Evolutionary conservation across 768 basidiomycete genomes (phyloP).

Genomic region (Terana coerulea): DNA sequence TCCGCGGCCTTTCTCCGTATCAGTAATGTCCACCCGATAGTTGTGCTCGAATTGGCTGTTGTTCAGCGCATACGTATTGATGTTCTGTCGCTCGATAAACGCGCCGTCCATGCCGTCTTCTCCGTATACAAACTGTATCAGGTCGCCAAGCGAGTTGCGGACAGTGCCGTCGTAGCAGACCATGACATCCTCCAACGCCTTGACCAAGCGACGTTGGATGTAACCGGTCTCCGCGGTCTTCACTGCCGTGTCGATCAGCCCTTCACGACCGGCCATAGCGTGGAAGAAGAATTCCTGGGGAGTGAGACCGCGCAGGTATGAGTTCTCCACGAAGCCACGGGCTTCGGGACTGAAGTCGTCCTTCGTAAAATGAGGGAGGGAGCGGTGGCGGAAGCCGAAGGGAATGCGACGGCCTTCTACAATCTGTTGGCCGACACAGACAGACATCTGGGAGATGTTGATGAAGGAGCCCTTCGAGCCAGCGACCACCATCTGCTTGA

Average conservation of each 20-base stretch:
- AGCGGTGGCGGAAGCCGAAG: constrained; percentile 96
- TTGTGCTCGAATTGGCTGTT: constrained; percentile 83
- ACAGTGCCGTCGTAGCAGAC: constrained; percentile 98
- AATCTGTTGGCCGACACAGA: constrained; percentile 96
- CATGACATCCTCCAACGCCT: constrained; percentile 96
- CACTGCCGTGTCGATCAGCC: constrained; percentile 98
- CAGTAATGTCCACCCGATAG: constrained; percentile 94
- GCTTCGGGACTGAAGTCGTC: constrained; percentile 98
- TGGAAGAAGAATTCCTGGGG: constrained; percentile 99
- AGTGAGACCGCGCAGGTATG: constrained; percentile 92
- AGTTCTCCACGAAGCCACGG: constrained; percentile 98
- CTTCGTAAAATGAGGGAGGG: constrained; percentile 95
- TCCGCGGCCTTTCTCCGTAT: constrained; percentile 70
- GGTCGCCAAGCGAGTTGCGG: constrained; percentile 93
- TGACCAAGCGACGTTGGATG: constrained; percentile 96
- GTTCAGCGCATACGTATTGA: constrained; percentile 84
- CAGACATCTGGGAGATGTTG: constrained; percentile 99
- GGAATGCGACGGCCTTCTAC: constrained; percentile 98
- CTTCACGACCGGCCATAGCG: constrained; percentile 99
- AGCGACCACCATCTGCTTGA: constrained; percentile 99
- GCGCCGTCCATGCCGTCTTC: constrained; percentile 99
- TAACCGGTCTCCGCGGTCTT: constrained; percentile 99
- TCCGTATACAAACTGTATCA: constrained; percentile 95
- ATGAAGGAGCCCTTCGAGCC: constrained; percentile 99
- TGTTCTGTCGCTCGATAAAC: constrained; percentile 92